These are phyloP conservation scores for Suhomyces sp. DNA, from an alignment of 805 yeast species.

Conservation along the genomic window DNA sequence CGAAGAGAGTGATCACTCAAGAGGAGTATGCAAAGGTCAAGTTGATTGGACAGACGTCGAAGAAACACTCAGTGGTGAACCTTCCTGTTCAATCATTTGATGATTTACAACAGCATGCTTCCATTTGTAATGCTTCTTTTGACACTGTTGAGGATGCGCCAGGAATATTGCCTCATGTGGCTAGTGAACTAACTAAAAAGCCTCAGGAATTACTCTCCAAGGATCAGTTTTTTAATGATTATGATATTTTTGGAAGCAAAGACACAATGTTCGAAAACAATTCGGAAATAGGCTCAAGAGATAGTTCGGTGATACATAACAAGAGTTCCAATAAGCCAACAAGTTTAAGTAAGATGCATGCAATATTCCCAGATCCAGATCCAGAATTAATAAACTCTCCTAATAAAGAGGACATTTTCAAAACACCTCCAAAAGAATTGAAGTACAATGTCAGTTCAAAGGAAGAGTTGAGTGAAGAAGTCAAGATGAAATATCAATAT, in stretches of 20 bases:
- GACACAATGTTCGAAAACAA: slow-evolving; percentile 5
- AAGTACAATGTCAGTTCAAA: slow-evolving; percentile 1
- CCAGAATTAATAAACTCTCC: slow-evolving; percentile 26
- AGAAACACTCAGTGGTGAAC: slow-evolving; percentile 27
- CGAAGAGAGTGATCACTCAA: slow-evolving; percentile 37
- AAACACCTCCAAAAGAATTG: slow-evolving; percentile 27
- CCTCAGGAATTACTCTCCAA: slow-evolving; percentile 29
- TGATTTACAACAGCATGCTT: slow-evolving; percentile 32
- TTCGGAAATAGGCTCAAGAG: slow-evolving; percentile 5
- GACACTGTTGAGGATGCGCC: background rate
- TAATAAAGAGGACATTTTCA: slow-evolving; percentile 19
- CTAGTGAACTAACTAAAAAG: slow-evolving; percentile 31
- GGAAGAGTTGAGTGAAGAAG: slow-evolving; percentile 13
- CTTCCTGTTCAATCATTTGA: slow-evolving; percentile 26
- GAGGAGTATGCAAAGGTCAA: slow-evolving; percentile 41
- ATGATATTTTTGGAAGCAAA: slow-evolving; percentile 15
- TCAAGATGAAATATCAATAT: slow-evolving; percentile 11
- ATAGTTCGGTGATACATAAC: slow-evolving; percentile 13
- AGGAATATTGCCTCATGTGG: slow-evolving; percentile 34
- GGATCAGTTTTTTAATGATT: slow-evolving; percentile 31
- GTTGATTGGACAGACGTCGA: slow-evolving; percentile 21
- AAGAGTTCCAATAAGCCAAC: slow-evolving; percentile 4
- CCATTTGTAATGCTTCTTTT: slow-evolving; percentile 26
- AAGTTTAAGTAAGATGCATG: background rate
- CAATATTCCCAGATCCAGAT: slow-evolving; percentile 35